These are phyloP conservation scores for Leccinum incarnatum DNA, from an alignment of 768 basidiomycete genomes.

Conservation along the genomic window DNA sequence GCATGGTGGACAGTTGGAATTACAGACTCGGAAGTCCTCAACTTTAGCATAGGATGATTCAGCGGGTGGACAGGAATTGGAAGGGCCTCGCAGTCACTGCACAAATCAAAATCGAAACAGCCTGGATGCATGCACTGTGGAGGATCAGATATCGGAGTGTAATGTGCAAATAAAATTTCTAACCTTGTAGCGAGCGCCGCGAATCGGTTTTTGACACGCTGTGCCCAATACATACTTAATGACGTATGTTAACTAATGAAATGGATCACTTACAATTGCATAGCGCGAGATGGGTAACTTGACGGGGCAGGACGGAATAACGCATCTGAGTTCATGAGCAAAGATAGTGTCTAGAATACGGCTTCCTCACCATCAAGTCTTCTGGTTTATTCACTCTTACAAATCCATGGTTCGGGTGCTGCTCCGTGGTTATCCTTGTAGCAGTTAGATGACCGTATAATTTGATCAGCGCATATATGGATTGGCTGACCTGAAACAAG, in stretches of 20 bases:
- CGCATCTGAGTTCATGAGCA: conserved; percentile 28
- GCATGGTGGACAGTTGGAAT: conserved; percentile 43
- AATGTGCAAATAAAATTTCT: conserved; percentile 4
- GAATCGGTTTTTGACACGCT: conserved; percentile 51
- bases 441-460: neutral
- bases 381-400: conserved; percentile 53
- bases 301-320: conserved; percentile 17
- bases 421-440: conserved; percentile 59
- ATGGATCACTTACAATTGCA: conserved; percentile 47
- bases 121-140: conserved; percentile 73
- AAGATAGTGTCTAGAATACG: neutral
- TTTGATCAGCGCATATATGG: neutral
- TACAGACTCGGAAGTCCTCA: conserved; percentile 50
- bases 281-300: conserved; percentile 48
- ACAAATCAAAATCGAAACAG: conserved; percentile 83
- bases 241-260: too few species aligned
- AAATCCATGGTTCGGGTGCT: conserved; percentile 78
- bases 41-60: conserved; percentile 73
- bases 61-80: conserved; percentile 74
- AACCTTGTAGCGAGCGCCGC: conserved; percentile 73
- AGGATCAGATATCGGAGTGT: conserved; percentile 1
- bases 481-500: conserved; percentile 60
- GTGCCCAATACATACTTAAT: neutral
- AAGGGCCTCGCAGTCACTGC: conserved; percentile 72
- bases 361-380: conserved; percentile 55